phyloP scores from a whole-genome alignment of 2,329 filamentous ascomycete species.

The Pseudogymnoascus sp. region DNA sequence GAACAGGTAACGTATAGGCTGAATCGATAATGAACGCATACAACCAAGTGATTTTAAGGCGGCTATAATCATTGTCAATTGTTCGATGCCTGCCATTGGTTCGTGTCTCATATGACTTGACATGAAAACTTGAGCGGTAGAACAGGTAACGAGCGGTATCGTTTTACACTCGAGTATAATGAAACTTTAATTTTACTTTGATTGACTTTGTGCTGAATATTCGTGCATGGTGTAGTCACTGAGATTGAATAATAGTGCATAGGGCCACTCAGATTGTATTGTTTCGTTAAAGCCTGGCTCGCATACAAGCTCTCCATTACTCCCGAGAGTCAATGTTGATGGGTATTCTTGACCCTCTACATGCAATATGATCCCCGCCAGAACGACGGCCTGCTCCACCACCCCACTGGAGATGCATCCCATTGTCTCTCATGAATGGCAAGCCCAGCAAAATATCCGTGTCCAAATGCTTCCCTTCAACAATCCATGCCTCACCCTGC shows the following conservation, averaged over 20 bases:
- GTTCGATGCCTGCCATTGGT: not conserved
- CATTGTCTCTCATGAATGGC: constrained; percentile 8
- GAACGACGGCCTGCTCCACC: not conserved
- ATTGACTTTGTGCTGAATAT: not conserved
- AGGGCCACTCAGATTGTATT: not conserved
- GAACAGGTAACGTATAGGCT: not conserved
- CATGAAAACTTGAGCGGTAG: not conserved
- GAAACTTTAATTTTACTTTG: not conserved
- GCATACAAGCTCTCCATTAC: not conserved
- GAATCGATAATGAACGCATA: too few relatives aligned
- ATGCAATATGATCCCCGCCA: not conserved
- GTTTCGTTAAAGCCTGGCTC: not conserved
- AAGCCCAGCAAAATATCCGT: constrained; percentile 5
- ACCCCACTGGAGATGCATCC: constrained; percentile 8
- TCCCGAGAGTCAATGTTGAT: not conserved
- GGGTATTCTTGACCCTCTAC: not conserved
- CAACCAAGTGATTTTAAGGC: not conserved
- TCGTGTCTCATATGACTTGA: not conserved
- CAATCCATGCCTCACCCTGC: constrained; percentile 1
- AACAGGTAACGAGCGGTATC: not conserved
- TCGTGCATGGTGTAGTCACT: not conserved
- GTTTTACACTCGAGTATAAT: not conserved
- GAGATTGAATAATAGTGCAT: not conserved
- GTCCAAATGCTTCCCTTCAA: constrained; percentile 2
- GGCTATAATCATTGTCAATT: not conserved